Conservation (phyloP, 192 early-diverging fungal species). For the Glomus cerebriforme region DNA sequence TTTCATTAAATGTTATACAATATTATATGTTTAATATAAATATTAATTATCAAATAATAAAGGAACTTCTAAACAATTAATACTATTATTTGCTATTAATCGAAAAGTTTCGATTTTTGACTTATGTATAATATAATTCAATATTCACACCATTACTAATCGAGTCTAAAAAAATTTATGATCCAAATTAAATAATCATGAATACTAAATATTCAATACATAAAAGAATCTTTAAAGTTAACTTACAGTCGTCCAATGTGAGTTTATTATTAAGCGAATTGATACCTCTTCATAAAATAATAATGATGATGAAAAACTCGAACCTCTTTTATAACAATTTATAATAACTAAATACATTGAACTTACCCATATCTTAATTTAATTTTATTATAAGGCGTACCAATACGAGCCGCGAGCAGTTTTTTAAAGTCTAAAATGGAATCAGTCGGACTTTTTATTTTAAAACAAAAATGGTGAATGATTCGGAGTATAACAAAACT, state of each 20-base stretch:
- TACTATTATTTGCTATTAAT: neutral
- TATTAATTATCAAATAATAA: no score
- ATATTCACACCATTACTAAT: neutral
- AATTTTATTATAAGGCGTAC: neutral
- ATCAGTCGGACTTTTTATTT: neutral
- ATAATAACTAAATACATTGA: no score
- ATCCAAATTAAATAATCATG: neutral
- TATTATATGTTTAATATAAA: no score
- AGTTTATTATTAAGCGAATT: neutral
- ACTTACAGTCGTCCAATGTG: neutral
- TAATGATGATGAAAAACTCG: neutral
- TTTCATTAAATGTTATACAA: no score
- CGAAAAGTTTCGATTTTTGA: neutral
- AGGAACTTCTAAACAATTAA: no score
- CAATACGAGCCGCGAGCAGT: neutral
- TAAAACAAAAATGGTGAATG: neutral
- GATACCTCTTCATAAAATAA: neutral
- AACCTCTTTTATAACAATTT: no score
- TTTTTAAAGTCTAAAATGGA: neutral
- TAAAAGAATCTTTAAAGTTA: neutral
- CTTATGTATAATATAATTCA: neutral
- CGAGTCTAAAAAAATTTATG: neutral
- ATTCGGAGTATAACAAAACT: neutral
- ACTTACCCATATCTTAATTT: neutral
- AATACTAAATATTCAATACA: neutral